phyloP scores from a whole-genome alignment of 148 eudicot species.

The Rhododendron ferrugineum region DNA sequence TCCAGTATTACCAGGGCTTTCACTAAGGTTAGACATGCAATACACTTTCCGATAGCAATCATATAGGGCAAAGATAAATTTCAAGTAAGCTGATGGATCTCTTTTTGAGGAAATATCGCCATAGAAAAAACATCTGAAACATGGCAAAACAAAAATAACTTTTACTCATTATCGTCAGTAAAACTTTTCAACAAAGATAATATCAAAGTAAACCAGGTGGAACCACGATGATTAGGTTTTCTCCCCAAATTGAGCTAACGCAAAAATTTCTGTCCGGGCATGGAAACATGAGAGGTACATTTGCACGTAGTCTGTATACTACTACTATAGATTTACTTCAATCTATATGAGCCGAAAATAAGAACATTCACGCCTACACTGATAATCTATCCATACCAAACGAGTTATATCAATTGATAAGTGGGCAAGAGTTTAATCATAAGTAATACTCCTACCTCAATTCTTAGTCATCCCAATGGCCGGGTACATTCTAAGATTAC shows the following conservation, averaged over 20 bases:
- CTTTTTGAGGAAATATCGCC: constrained; percentile 87
- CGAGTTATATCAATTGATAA: constrained; percentile 5
- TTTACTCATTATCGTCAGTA: neutral
- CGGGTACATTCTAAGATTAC: neutral
- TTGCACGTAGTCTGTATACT: neutral
- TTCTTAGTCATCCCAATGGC: neutral
- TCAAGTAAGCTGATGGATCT: constrained; percentile 62
- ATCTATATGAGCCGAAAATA: neutral
- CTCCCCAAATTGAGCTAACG: neutral
- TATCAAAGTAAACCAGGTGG: neutral
- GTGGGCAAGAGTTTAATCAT: neutral
- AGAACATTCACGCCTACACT: constrained; percentile 13
- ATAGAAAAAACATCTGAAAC: constrained; percentile 81
- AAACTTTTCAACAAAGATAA: neutral
- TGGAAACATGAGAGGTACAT: neutral
- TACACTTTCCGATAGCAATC: constrained; percentile 50
- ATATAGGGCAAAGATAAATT: constrained; percentile 44
- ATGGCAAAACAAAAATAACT: neutral
- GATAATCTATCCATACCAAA: constrained; percentile 16
- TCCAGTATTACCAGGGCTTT: constrained; percentile 25
- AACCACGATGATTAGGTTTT: neutral
- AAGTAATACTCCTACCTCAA: neutral
- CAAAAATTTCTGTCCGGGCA: neutral
- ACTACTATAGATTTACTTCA: neutral
- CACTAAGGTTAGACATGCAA: constrained; percentile 22